Evolutionary conservation across 345 rosid genomes (phyloP), one percentile per base, ranked within the genome.

Genomic region (Eucalyptus pumila): DNA sequence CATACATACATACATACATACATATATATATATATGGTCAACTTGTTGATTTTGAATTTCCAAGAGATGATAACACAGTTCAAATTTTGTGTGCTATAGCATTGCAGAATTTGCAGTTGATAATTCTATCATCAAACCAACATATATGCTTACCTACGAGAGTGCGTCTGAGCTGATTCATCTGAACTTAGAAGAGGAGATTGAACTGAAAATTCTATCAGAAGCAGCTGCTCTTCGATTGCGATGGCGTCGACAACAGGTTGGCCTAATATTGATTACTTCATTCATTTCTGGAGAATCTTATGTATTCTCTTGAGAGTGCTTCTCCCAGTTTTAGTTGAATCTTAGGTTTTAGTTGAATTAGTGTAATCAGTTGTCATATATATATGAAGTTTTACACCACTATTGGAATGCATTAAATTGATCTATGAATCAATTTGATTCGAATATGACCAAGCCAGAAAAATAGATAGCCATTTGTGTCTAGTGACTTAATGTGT

Each of bases 131-230:
- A 94, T 97, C 86, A 96, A 93, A 89, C 99, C 99, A 87, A 96
- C 99, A 54, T 97, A 97, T 92, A 96, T 97, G 99, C 94, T 97
- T 95, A 97, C 99, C 19, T 96, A 97, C 81, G 98, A 96, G 91
- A 97, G 99, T 94, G 99, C 99, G 54, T 89, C 96, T 34, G 99
- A 97, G 93, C 92, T 97, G 91, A 96, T 97, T 93, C 92, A 95
- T 91, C 89, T 97, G 95, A 94, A 94, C 92, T 95, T 97, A 86
- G 96, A 95, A 90, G 99, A 97, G 91, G 99, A 97, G 92, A 87
- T 87, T 90, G 99, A 97, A 91, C 92, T 96, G 89, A 95, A 90
- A 92, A 89, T 94, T 89, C 94, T 97, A 87, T 95, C 98, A 2
- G 95, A 94, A 94, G 99, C 99, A 88, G 97, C 99, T 81, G 86